Base-by-base conservation (phyloP, 2,329 filamentous ascomycete species). In the Teratosphaeriaceae sp. region DNA sequence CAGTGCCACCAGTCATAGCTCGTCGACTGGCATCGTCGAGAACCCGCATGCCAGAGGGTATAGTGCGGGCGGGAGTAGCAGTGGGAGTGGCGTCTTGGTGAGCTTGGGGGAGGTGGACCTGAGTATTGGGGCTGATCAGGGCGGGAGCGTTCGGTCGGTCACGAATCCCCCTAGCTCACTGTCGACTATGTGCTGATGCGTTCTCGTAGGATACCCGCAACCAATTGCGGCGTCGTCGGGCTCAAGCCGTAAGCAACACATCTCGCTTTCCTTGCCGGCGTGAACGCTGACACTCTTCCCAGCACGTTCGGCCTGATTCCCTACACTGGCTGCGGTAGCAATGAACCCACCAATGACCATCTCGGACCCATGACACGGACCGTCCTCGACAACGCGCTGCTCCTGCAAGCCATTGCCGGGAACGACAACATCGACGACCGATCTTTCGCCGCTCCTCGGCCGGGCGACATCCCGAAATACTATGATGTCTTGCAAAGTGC, bases 41-140 rank as follows among this genome's bases (percentile, higher is more conserved):
- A 72, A 74, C 41, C 72, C 71, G 0, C 67, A 65, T 43, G 69
- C 66, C 0, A 47, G 57, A 18, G 69, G 69, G 2, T 73, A 70
- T 46, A 68, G 64, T 2, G 64, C 65, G 27, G 71, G 72, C n/a
- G 71, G 72, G n/a, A 70, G 67, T 44, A 69, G 65, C 21, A 68
- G 62, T 9, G 71, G 71, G 2, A 61, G 61, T 12, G 67, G 58
- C 5, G 65, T 65, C 3, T 59, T 75, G 11, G 70, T 75, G 1
- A 66, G 62, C 12, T 54, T 56, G 24, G 64, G 64, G 6, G 48
- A 59, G 26, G 63, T 64, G 6, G 62, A 67, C 27, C 58, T 65
- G 33, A 58, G 55, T 9, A 63, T 67, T 38, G 65, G 65, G 19
- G 59, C 58, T 12, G 65, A 68, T 46, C 65, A 68, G 37, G 65